These are phyloP conservation scores for Kokia cookei DNA, from an alignment of 441 rosid genomes.

Conservation along the genomic window DNA sequence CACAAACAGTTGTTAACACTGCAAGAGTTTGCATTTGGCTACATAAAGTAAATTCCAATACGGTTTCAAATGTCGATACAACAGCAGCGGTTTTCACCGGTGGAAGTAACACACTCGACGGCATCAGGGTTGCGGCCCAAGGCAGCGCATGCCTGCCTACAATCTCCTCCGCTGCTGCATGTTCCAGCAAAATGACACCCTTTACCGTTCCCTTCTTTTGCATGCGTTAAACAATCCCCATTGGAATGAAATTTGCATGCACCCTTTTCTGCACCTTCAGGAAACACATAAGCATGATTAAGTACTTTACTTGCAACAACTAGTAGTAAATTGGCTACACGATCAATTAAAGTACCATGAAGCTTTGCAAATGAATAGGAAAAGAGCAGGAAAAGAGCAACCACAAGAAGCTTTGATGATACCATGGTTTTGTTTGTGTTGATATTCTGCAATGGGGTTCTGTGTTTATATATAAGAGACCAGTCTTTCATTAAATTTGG, in stretches of 20 bases:
- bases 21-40: not conserved
- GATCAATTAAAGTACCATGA: not conserved
- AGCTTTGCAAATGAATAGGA: not conserved
- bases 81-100: not conserved
- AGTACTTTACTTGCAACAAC: not conserved
- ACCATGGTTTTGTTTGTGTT: not conserved
- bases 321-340: not conserved
- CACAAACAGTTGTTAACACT: not conserved
- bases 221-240: not conserved
- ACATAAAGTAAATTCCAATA: not conserved
- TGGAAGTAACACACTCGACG: not conserved
- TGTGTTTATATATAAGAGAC: not conserved
- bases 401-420: not conserved
- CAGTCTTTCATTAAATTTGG: not conserved
- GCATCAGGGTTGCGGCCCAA: not conserved
- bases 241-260: not conserved
- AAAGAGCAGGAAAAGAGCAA: not conserved
- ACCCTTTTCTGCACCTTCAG: not conserved
- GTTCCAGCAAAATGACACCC: not conserved
- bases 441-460: not conserved
- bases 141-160: not conserved
- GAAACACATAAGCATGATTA: not conserved
- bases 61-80: not conserved
- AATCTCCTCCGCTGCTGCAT: not conserved
- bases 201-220: not conserved